Evolutionary conservation across 176 grass and related monocot genomes (phyloP).

Genomic region (Avena sativa): DNA sequence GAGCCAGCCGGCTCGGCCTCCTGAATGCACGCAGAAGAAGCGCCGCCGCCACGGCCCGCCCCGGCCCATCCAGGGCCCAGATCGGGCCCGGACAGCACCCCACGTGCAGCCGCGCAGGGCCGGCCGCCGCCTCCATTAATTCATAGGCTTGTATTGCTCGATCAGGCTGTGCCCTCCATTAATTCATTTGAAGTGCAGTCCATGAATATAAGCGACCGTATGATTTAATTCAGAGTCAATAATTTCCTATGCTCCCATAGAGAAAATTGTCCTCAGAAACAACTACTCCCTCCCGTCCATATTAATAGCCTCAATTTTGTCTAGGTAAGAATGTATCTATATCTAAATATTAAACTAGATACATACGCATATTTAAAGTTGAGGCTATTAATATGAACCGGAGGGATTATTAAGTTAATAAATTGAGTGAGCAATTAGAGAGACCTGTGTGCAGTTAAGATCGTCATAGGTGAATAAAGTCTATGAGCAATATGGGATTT

Average conservation of each 20-base stretch:
- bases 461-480: not conserved
- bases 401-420: not conserved
- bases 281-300: not conserved
- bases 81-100: too few relatives aligned
- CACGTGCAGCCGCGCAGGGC: too few relatives aligned
- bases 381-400: too few relatives aligned
- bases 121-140: too few relatives aligned
- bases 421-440: not conserved
- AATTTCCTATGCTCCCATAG: slow-evolving; percentile 7
- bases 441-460: not conserved
- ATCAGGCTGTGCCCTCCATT: slow-evolving; percentile 7
- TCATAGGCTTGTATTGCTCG: not conserved
- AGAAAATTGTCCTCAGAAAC: not conserved
- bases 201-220: not conserved
- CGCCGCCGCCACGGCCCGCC: too few relatives aligned
- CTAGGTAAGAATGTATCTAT: too few relatives aligned
- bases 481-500: not conserved
- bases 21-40: too few relatives aligned
- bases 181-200: not conserved
- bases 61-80: too few relatives aligned
- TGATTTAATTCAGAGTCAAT: not conserved
- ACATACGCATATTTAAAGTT: too few relatives aligned
- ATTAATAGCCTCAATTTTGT: too few relatives aligned
- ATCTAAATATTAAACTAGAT: too few relatives aligned
- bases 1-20: too few relatives aligned